Base-by-base conservation (phyloP, 805 yeast species). In the Lipomyces starkeyi region DNA sequence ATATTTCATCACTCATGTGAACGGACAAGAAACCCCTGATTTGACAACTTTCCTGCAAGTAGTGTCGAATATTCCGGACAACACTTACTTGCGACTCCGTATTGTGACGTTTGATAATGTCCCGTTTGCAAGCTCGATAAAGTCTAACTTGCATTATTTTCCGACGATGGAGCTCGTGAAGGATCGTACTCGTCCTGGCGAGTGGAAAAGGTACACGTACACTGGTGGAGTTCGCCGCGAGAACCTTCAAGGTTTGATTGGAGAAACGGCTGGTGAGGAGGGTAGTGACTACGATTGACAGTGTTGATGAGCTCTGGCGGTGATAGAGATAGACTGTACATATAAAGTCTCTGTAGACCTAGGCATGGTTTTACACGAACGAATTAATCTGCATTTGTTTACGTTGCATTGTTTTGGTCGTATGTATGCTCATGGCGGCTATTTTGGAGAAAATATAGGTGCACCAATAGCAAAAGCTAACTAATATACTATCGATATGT, bases 111-210 rank as follows among this genome's bases (percentile, higher is more conserved):
- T 90, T 78, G 97, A 93, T 74, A 89, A 90, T 69, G 88, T 91
- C 29, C 97, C 97, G 25, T 86, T 88, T 73, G 97, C 97, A 0
- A 87, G 89, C 59, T 89, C 97, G 0, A 78, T 93, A 73, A 91
- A 91, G 79, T 91, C 96, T 0, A 91, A 91, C 77, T 90, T 91
- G 75, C 97, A 93, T 76, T 93, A 93, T 76, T 93, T 91, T 79
- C 86, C 87, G n/a, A 85, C 87, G 2, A 72, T 80, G 13, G 86
- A 84, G 71, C 71, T 85, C 20, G 71, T 71, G n/a, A 66, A 65
- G 61, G 70, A 67, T 58, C 58, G 40, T 22, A 25, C 32, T 25
- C 62, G 40, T 29, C 59, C 67, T 2, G 71, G 70, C 17, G 56
- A 14, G 11, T 69, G 71, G 71, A 20, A 59, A 9, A 59, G 62